Base-by-base conservation (phyloP, 2,329 filamentous ascomycete species). In the Leptographium lundbergii region DNA sequence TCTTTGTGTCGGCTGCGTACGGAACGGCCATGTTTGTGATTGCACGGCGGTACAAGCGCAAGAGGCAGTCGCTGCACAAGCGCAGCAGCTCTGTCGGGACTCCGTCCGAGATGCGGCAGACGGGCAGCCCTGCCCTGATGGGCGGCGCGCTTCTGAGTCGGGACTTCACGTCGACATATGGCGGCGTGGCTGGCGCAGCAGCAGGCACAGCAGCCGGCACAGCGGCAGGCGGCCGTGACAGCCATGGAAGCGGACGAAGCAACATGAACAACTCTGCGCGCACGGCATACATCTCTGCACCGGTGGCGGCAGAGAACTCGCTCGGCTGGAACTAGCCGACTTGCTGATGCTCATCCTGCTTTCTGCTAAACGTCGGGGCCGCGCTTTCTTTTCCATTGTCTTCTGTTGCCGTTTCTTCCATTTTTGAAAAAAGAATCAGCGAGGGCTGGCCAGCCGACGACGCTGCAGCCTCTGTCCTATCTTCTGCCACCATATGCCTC, bases 1-100 rank as follows among this genome's bases (percentile, higher is more conserved):
- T 91, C 36, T 81, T 82, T 51, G 85, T 91, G 67, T 89, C 89
- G 50, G 87, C 86, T 56, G 85, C 90, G n/a, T 96, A 96, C 66
- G 91, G 91, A 68, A 89, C 88, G 14, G 91, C 89, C 70, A 96
- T 96, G 91, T 92, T 96, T 76, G 85, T 94, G 67, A 84, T 96
- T 65, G 91, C 91, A 56, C 86, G 91, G 62, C 83, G 91, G 61
- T 96, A 96, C 80, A 89, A 91, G 79, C 86, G 88, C 75, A 90
- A 88, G 80, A 87, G 84, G 73, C 82, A 87, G 69, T 77, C 83
- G 56, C 89, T 95, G 74, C 81, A 85, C 67, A 88, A 90, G 61
- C 79, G 86, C 57, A 89, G 84, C 78, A 89, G 84, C 78, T 95
- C 89, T 53, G 74, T 92, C 62, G 79, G 78, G 55, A 79, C 77